phyloP scores from a whole-genome alignment of 2,329 filamentous ascomycete species.

The Pseudopithomyces chartarum region DNA sequence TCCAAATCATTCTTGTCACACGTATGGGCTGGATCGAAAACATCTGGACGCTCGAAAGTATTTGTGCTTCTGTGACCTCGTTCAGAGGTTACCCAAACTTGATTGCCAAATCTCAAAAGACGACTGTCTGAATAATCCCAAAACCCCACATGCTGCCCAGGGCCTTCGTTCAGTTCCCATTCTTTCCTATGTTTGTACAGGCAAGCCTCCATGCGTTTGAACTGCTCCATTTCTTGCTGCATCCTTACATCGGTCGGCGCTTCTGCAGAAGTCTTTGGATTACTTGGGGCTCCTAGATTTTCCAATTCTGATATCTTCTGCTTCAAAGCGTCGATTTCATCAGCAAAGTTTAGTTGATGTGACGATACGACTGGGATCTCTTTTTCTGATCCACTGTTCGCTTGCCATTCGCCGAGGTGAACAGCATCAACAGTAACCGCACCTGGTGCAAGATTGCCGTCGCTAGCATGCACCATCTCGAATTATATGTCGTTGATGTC shows the following conservation, averaged over 20 bases:
- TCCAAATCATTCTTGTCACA: background rate
- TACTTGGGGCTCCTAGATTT: background rate
- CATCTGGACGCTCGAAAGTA: background rate
- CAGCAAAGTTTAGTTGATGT: background rate
- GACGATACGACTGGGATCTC: background rate
- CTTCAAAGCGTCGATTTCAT: background rate
- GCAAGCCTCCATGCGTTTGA: constrained; percentile 8
- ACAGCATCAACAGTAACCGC: background rate
- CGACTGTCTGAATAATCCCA: too few relatives aligned
- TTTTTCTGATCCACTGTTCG: background rate
- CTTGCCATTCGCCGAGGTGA: background rate
- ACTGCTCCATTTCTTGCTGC: background rate
- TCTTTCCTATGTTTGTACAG: constrained; percentile 10
- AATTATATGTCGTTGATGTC: too few relatives aligned
- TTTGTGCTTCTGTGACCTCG: too few relatives aligned
- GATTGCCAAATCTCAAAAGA: too few relatives aligned
- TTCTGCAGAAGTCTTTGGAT: background rate
- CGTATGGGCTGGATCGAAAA: background rate
- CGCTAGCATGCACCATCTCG: background rate
- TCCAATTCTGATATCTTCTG: background rate
- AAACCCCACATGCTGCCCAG: too few relatives aligned
- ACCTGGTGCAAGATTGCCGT: background rate
- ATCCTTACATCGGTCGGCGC: background rate
- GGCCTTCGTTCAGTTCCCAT: constrained; percentile 3
- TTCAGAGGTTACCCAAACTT: too few relatives aligned